Evolutionary conservation across 2,329 filamentous ascomycete species (phyloP), one percentile per base, ranked within the genome.

Genomic region (Arthrobotrys megalospora): DNA sequence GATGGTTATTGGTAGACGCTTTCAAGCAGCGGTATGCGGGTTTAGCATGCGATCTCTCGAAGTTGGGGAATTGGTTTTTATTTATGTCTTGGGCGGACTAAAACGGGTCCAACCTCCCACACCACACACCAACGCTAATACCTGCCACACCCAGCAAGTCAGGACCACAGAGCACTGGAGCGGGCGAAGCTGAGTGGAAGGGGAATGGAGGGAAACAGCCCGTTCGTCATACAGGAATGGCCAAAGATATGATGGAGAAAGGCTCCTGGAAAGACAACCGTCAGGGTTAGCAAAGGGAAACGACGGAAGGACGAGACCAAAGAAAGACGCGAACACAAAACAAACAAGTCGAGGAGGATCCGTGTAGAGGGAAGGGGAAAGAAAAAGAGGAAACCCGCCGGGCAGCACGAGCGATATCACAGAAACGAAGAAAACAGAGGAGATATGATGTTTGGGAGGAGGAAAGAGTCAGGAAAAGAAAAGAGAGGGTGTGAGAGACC

Each of bases 71-170:
- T 62, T 69, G 71, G 70, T 76, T 69, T 58, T 76, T 68, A 76
- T 76, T 76, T 76, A 76, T 76, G 71, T 76, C 64, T 69, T 76
- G 71, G 71, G 71, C 71, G 64, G 71, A 76, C 71, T 64, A 63
- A 76, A 76, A 76, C 71, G 71, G 71, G 64, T 69, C 71, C 71
- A 76, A 76, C 71, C 71, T 64, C 71, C 71, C 71, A 75, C 69
- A 73, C 69, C 70, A 76, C 64, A 76, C 71, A 76, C 71, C 55
- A 76, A 76, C 71, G 71, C 71, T 76, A 76, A 63, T 68, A 76
- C 71, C 55, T 76, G 71, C 71, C 71, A 68, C 70, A 67, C 70
- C 70, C 62, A 68, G 58, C 63, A 64, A 53, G 67, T 63, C 53
- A 55, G 70, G 66, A 66, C 70, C 71, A 73, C 70, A 76, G 71